Conservation (phyloP, 2,329 filamentous ascomycete species). For the Botrytis fragariae region DNA sequence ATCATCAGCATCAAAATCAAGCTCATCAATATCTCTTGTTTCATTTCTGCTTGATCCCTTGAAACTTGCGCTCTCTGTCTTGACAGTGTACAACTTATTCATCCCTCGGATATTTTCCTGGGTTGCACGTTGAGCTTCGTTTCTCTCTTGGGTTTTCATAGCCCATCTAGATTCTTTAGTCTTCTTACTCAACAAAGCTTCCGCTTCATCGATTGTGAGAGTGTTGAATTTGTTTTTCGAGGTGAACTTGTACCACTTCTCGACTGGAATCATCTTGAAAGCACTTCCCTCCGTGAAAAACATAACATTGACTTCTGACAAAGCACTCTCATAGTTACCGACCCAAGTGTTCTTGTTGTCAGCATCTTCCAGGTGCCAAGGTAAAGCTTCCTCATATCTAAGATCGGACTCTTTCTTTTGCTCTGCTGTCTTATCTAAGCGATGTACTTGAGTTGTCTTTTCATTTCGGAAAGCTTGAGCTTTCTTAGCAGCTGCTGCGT, state of each 20-base stretch:
- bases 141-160: constrained; percentile 62
- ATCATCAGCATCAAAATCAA: constrained; percentile 66
- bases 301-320: constrained; percentile 83
- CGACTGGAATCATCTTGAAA: constrained; percentile 84
- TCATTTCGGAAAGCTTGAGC: constrained; percentile 70
- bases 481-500: constrained; percentile 36
- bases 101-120: constrained; percentile 54
- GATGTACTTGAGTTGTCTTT: constrained; percentile 82
- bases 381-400: constrained; percentile 91
- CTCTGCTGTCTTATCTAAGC: constrained; percentile 68
- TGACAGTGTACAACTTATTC: constrained; percentile 54
- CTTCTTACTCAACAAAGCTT: constrained; percentile 78
- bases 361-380: constrained; percentile 96
- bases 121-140: constrained; percentile 54
- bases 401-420: constrained; percentile 67
- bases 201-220: constrained; percentile 79
- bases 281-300: constrained; percentile 66
- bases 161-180: constrained; percentile 77
- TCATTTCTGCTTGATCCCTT: constrained; percentile 60
- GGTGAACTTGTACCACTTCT: constrained; percentile 92
- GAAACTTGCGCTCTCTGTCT: constrained; percentile 66
- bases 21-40: constrained; percentile 67
- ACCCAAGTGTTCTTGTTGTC: constrained; percentile 95
- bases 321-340: constrained; percentile 82
- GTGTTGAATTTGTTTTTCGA: constrained; percentile 76